Evolutionary conservation across 805 yeast species (phyloP).

Genomic region (Hanseniaspora vineae): DNA sequence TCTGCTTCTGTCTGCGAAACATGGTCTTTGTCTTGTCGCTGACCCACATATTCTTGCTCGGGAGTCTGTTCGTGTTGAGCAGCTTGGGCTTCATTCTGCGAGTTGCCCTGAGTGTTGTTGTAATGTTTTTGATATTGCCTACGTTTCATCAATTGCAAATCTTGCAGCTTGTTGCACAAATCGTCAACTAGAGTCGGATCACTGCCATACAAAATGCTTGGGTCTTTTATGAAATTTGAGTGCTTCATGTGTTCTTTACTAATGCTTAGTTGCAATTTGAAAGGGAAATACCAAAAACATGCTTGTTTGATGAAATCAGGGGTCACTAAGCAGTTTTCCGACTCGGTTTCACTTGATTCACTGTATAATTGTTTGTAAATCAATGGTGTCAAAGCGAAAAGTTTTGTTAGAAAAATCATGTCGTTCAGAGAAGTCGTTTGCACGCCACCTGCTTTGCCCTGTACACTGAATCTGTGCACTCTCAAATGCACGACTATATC

Average conservation of each 20-base stretch:
- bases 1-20: constrained; percentile 12
- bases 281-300: constrained; percentile 35
- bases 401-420: constrained; percentile 27
- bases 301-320: constrained; percentile 41
- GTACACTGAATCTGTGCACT: constrained; percentile 38
- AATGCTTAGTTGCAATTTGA: constrained; percentile 13
- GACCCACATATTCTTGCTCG: constrained; percentile 11
- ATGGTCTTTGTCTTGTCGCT: constrained; percentile 10
- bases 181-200: constrained; percentile 26
- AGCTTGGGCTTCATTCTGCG: constrained; percentile 16
- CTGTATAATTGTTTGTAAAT: not conserved
- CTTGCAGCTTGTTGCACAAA: constrained; percentile 28
- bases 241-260: constrained; percentile 22
- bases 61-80: constrained; percentile 10
- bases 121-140: not conserved
- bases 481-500: constrained; percentile 45
- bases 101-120: constrained; percentile 14
- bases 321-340: constrained; percentile 28
- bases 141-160: not conserved
- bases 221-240: constrained; percentile 24
- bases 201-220: constrained; percentile 36
- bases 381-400: constrained; percentile 26
- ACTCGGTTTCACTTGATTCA: not conserved
- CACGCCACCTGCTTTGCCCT: constrained; percentile 32
- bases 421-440: constrained; percentile 36